Conservation (phyloP, 2,329 filamentous ascomycete genomes). For the Simplicillium sp. region DNA sequence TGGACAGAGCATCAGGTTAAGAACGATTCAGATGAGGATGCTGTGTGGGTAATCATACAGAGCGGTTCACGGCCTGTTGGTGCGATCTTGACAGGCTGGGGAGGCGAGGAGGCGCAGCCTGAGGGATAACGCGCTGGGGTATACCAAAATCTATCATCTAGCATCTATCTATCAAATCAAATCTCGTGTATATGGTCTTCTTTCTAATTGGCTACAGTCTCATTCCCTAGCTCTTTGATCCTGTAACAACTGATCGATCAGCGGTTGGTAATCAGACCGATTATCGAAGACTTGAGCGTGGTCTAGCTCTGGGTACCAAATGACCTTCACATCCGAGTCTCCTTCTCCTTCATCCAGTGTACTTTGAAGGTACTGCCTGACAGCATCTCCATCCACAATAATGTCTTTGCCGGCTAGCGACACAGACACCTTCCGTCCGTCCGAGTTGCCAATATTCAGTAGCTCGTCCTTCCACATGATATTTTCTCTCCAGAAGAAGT, state of each 20-base stretch:
- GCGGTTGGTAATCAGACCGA: conserved; percentile 13
- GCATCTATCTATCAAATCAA: neutral
- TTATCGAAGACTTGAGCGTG: conserved; percentile 53
- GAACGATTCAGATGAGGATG: conserved; percentile 52
- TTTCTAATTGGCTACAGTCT: neutral
- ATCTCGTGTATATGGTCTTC: neutral
- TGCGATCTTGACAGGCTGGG: conserved; percentile 55
- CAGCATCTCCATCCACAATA: conserved; percentile 51
- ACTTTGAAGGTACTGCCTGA: conserved; percentile 44
- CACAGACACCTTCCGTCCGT: conserved; percentile 38
- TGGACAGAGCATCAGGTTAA: conserved; percentile 63
- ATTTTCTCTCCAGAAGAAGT: conserved; percentile 66
- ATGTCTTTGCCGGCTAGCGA: conserved; percentile 51
- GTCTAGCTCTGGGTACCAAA: conserved; percentile 53
- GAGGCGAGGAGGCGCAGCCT: conserved; percentile 29
- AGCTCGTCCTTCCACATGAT: conserved; percentile 62
- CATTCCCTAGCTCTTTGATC: neutral
- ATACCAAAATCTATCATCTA: conserved; percentile 1
- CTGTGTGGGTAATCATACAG: conserved; percentile 57
- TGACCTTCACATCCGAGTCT: conserved; percentile 37
- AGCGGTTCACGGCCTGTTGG: conserved; percentile 52
- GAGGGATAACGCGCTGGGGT: neutral
- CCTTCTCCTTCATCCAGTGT: conserved; percentile 9
- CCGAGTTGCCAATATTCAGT: conserved; percentile 11
- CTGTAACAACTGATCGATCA: conserved; percentile 18